Evolutionary conservation across 2,329 filamentous ascomycete species (phyloP).

Genomic region (Arthrobotrys sphaeroides): DNA sequence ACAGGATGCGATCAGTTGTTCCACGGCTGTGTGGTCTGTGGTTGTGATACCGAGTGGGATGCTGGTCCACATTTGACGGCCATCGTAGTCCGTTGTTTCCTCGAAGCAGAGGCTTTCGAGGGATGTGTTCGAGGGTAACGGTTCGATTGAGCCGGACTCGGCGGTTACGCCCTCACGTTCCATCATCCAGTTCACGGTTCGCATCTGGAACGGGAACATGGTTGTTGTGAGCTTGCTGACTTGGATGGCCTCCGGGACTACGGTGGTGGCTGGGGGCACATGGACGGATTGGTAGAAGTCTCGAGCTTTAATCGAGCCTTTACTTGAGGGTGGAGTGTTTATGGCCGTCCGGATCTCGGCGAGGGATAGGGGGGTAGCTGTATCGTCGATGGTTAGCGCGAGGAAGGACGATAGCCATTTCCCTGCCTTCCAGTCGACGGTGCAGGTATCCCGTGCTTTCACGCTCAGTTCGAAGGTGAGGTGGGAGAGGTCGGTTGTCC

Average conservation of each 20-base stretch:
- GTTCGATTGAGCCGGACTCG: constrained; percentile 7
- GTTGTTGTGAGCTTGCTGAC: constrained; percentile 53
- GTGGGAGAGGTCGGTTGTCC: background rate
- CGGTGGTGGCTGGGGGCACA: constrained; percentile 43
- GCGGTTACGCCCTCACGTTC: constrained; percentile 54
- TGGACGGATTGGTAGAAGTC: constrained; percentile 56
- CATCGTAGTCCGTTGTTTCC: constrained; percentile 59
- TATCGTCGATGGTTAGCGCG: constrained; percentile 2
- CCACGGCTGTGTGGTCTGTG: constrained; percentile 61
- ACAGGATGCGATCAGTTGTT: constrained; percentile 6
- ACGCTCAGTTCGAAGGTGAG: constrained; percentile 7
- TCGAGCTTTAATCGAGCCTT: constrained; percentile 42
- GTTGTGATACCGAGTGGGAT: constrained; percentile 71
- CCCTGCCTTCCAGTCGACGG: constrained; percentile 45
- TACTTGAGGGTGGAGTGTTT: constrained; percentile 19
- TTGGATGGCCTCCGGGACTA: constrained; percentile 53
- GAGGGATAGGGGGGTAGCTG: constrained; percentile 5
- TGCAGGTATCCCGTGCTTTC: constrained; percentile 28
- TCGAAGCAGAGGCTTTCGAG: constrained; percentile 62
- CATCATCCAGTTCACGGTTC: constrained; percentile 57
- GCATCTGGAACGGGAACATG: constrained; percentile 57
- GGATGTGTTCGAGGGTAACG: constrained; percentile 59
- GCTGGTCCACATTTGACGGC: constrained; percentile 68
- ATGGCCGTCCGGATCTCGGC: constrained; percentile 26
- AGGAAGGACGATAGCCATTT: constrained; percentile 51